Evolutionary conservation across 352 stramenopile species (phyloP), one percentile per base, ranked within the genome.

Genomic region (Globisporangium canariense): DNA sequence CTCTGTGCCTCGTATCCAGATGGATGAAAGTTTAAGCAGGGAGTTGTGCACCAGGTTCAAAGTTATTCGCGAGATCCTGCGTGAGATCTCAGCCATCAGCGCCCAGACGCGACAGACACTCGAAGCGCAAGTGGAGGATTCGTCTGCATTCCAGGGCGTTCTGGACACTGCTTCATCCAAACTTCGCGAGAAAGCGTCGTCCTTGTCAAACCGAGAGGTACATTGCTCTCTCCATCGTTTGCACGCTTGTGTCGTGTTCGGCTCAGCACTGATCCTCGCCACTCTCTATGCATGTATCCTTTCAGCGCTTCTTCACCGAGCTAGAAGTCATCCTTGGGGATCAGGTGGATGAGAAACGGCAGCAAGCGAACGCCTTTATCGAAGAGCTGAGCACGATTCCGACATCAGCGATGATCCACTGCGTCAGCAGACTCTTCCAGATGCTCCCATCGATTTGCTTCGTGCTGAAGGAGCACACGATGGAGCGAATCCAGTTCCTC

Each of bases 301-400:
- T 47, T 1, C n/a, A 84, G 74, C 68, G 66, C 16, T 52, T 74
- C 64, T 62, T 82, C 7, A 85, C 74, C 7, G 68, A 79, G 9
- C 64, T 82, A 6, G 76, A 85, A 50, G 74, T 85, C 13, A 65
- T 62, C 22, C 62, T 85, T 1, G 76, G 76, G 0, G 76, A 85
- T 11, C 53, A 73, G 32, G 64, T 74, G 20, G 74, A 81, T 32
- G 60, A 38, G 10, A 68, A 73, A 38, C 70, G 81, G 20, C 46
- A 73, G 40, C 28, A 60, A 32, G 79, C 71, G 2, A 83, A 89
- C 43, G 34, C 64, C 0, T 82, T 78, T 30, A 64, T 88, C 16
- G 60, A 77, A 25, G 22, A 66, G 0, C 59, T 83, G 10, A 51
- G 55, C 0, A 28, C 57, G 47, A 65, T 75, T 25, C 56, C 73